Base-by-base conservation (phyloP, 768 basidiomycete species). In the Trametes meyenii region DNA sequence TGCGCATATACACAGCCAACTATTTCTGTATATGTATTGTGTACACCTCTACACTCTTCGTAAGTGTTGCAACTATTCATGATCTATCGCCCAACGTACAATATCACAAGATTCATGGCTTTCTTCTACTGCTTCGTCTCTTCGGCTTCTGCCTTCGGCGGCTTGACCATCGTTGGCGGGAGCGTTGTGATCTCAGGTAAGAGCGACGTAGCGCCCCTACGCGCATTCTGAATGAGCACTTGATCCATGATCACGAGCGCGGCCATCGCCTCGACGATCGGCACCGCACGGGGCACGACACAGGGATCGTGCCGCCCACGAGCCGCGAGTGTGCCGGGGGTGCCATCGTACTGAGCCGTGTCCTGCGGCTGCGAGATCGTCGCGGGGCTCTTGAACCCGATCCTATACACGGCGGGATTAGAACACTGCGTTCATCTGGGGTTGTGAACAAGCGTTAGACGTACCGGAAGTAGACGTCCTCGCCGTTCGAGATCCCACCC, bases 221-320 rank as follows among this genome's bases (percentile, higher is more conserved):
- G 86, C 10, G 95, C 81, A 66, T 94, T 92, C 76, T 98, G 96
- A 60, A 92, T 86, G 42, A 98, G 82, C 60, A 98, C 80, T 69
- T 90, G 85, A 72, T 99, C 97, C 89, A 99, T 93, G 66, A 97
- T 83, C 61, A 98, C 96, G 50, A 98, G 81, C 26, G 90, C 88
- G 0, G 96, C 94, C 97, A 99, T 99, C 0, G 93, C 87, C 77
- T 99, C 97, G 45, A 98, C 96, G 69, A 99, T 99, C 44, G 97
- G 95, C 10, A 98, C 94, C 19, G 95, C 95, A 49, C 95, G 88
- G 43, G 96, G 96, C 5, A 99, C 94, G 46, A 99, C 96, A 72
- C 96, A 98, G 17, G 96, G 95, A 72, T 98, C 96, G 76, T 98
- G 96, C 55, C 97, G 83, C 13, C 97, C 97, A 35, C 94, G 84